These are phyloP conservation scores for Beauveria sp. DNA, from an alignment of 2,329 filamentous ascomycete genomes.

Conservation along the genomic window DNA sequence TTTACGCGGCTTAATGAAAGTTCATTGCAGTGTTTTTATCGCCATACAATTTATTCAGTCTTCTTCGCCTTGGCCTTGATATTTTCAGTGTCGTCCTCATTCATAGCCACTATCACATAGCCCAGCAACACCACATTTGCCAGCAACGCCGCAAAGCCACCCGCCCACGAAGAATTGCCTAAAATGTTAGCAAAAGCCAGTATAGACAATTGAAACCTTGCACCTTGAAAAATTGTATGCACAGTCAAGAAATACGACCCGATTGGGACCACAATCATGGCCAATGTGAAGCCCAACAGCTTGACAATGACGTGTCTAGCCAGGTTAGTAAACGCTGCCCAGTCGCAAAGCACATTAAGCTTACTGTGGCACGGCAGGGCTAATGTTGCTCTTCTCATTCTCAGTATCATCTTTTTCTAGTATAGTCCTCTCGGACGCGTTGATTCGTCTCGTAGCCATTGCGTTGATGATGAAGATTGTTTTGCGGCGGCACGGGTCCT, in stretches of 20 bases:
- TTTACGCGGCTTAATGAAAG: not conserved
- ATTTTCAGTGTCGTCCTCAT: slow-evolving; percentile 61
- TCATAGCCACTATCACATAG: slow-evolving; percentile 90
- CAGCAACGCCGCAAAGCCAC: slow-evolving; percentile 75
- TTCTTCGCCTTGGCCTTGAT: slow-evolving; percentile 38
- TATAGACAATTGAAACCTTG: slow-evolving; percentile 14
- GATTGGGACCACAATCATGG: slow-evolving; percentile 84
- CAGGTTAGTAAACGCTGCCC: slow-evolving; percentile 9
- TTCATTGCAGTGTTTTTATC: not conserved
- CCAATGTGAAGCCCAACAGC: slow-evolving; percentile 80
- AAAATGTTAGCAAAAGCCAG: slow-evolving; percentile 8
- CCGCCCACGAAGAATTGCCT: slow-evolving; percentile 88
- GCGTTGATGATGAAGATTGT: slow-evolving; percentile 18
- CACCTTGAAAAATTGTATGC: slow-evolving; percentile 70
- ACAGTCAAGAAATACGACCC: slow-evolving; percentile 81
- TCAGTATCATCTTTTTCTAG: slow-evolving; percentile 51
- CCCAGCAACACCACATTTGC: slow-evolving; percentile 85
- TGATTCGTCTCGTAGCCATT: slow-evolving; percentile 66
- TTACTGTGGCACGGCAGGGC: slow-evolving; percentile 77
- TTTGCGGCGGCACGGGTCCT: not conserved
- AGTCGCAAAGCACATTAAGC: slow-evolving; percentile 4
- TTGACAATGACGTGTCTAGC: slow-evolving; percentile 77
- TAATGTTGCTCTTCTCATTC: slow-evolving; percentile 58
- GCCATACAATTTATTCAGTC: slow-evolving; percentile 28
- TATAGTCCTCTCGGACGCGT: slow-evolving; percentile 57